Percentiles rank a stretch among this genome's conserved stretches.
phyloP scores from a whole-genome alignment of 257 asterid species.

The Salvia splendens region DNA sequence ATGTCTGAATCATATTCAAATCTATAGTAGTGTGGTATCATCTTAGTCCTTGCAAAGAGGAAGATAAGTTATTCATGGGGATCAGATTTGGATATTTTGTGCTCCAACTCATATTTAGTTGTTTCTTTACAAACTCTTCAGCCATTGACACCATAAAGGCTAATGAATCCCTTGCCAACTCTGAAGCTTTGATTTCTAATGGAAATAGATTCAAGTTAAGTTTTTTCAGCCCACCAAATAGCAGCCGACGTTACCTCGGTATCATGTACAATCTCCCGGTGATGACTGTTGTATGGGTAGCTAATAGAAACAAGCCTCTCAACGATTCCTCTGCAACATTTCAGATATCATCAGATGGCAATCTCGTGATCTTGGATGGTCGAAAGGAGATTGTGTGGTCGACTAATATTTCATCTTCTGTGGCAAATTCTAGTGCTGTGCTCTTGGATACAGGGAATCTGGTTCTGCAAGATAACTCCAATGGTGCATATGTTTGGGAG shows the following conservation, averaged over 20 bases:
- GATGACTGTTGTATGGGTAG: constrained; percentile 16
- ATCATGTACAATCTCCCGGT: constrained; percentile 23
- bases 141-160: not conserved
- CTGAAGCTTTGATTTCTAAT: constrained; percentile 3
- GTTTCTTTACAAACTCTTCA: not conserved
- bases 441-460: constrained; percentile 50
- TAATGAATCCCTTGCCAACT: constrained; percentile 5
- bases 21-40: too few species aligned
- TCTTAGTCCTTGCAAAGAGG: too few species aligned
- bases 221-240: constrained; percentile 14
- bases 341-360: constrained; percentile 39
- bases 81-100: not conserved
- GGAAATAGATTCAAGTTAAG: constrained; percentile 5
- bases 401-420: constrained; percentile 20
- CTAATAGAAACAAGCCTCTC: constrained; percentile 3
- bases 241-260: not conserved
- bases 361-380: constrained; percentile 48
- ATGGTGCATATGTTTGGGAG: constrained; percentile 24
- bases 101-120: not conserved
- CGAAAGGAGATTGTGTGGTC: constrained; percentile 40
- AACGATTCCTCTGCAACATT: constrained; percentile 22
- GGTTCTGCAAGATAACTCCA: constrained; percentile 21
- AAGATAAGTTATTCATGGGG: not conserved
- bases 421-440: constrained; percentile 33
- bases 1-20: too few species aligned